Evolutionary conservation across 495 filamentous ascomycete species (phyloP).

Genomic region (Penicillium daleae): DNA sequence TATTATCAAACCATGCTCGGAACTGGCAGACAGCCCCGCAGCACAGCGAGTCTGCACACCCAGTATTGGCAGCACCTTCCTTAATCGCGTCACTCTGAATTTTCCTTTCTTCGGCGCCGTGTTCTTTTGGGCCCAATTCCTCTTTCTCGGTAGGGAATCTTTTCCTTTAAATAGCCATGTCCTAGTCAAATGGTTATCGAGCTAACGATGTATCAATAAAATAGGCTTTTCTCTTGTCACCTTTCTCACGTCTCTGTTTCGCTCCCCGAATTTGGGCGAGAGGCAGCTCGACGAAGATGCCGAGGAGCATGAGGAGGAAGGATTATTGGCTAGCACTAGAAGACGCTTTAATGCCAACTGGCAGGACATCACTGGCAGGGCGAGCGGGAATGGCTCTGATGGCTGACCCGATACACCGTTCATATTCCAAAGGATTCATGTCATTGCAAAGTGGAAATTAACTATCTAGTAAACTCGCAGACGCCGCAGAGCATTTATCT

Average conservation of each 20-base stretch:
- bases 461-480: too few relatives aligned
- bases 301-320: conserved; percentile 94
- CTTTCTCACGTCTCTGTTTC: conserved; percentile 73
- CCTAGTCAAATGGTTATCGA: neutral
- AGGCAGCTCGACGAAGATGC: conserved; percentile 82
- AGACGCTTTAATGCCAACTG: conserved; percentile 83
- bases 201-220: neutral
- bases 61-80: conserved; percentile 83
- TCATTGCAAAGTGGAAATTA: too few relatives aligned
- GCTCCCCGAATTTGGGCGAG: conserved; percentile 74
- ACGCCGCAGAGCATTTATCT: too few relatives aligned
- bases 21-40: conserved; percentile 59
- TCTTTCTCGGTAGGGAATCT: conserved; percentile 65
- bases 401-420: too few relatives aligned
- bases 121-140: conserved; percentile 93
- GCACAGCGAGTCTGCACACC: conserved; percentile 86
- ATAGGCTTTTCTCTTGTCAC: conserved; percentile 75
- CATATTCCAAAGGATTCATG: too few relatives aligned
- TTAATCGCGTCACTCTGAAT: conserved; percentile 89
- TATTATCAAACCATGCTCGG: conserved; percentile 79
- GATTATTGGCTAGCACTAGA: conserved; percentile 78
- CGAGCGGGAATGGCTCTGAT: conserved; percentile 21
- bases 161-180: conserved; percentile 10
- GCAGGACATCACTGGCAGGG: conserved; percentile 77
- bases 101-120: conserved; percentile 97